A percentile compares a stretch with the other conserved stretches of the same genome.
phyloP scores from a whole-genome alignment of 164 flowering plant genomes.

The Buxus sempervirens region DNA sequence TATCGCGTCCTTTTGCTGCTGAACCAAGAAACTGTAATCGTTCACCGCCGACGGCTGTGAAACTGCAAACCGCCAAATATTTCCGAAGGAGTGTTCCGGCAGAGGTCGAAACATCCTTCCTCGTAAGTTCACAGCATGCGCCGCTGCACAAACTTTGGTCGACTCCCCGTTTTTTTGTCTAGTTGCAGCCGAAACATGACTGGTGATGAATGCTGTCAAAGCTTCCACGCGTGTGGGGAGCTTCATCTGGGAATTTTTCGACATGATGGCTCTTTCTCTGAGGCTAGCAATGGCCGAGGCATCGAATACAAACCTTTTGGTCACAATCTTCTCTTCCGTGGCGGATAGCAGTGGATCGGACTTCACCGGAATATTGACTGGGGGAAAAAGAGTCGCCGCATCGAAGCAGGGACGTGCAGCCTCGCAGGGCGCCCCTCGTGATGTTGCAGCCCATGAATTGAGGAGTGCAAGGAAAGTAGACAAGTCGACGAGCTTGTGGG shows the following conservation, averaged over 20 bases:
- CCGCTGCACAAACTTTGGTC: neutral
- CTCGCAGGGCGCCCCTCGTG: constrained; percentile 17
- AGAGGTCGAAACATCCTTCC: constrained; percentile 23
- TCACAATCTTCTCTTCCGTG: neutral
- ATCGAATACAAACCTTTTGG: constrained; percentile 29
- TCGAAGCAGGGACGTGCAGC: constrained; percentile 19
- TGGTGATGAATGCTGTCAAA: constrained; percentile 27
- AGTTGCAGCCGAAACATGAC: neutral
- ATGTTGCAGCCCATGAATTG: constrained; percentile 35
- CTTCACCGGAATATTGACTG: neutral
- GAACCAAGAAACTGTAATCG: neutral
- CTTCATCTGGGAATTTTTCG: neutral
- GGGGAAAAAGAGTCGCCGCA: constrained; percentile 27
- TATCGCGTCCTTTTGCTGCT: constrained; percentile 14
- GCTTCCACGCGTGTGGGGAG: constrained; percentile 33
- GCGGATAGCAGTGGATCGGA: neutral
- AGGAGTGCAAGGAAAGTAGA: constrained; percentile 30
- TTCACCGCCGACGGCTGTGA: neutral
- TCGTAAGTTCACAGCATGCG: constrained; percentile 29
- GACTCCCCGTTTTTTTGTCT: neutral
- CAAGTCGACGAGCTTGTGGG: constrained; percentile 46
- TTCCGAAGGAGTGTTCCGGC: constrained; percentile 25
- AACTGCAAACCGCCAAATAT: constrained; percentile 9
- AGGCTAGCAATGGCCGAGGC: constrained; percentile 17
- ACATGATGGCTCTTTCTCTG: neutral